These are phyloP conservation scores for Gonapodya prolifera DNA, from an alignment of 192 early-diverging fungal genomes.

Conservation along the genomic window DNA sequence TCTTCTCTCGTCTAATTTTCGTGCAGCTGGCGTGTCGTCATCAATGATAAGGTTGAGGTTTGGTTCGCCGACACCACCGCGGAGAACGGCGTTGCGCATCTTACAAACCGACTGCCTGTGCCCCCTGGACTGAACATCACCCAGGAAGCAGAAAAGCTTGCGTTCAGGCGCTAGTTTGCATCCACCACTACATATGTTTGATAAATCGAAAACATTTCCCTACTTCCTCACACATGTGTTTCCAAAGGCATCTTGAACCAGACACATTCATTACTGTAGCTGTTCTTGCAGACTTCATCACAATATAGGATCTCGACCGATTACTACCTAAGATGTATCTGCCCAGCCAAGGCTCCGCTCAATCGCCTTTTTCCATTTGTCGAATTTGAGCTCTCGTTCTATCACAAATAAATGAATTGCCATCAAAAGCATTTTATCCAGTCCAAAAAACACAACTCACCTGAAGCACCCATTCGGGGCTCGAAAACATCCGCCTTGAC, in stretches of 20 bases:
- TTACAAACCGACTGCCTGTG: background rate
- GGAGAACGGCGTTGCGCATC: background rate
- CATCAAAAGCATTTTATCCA: slow-evolving; percentile 18
- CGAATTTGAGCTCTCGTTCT: slow-evolving; percentile 46
- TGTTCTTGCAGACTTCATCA: too few species aligned
- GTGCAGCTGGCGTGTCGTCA: background rate
- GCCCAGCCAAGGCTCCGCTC: slow-evolving; percentile 50
- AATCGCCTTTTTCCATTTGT: slow-evolving; percentile 65
- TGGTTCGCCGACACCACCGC: background rate
- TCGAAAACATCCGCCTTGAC: slow-evolving; percentile 8
- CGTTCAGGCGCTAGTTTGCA: too few species aligned
- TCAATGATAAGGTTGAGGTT: background rate
- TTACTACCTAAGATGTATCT: too few species aligned
- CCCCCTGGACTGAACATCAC: background rate
- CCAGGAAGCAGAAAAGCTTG: background rate
- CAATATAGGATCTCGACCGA: too few species aligned
- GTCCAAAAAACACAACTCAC: slow-evolving; percentile 7
- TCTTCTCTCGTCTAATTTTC: too few species aligned
- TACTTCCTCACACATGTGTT: too few species aligned
- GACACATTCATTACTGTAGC: too few species aligned
- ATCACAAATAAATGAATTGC: slow-evolving; percentile 7
- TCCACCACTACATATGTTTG: too few species aligned
- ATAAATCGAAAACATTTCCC: too few species aligned
- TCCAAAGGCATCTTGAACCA: too few species aligned
- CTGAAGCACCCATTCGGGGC: slow-evolving; percentile 7